Evolutionary conservation across 2,329 filamentous ascomycete genomes (phyloP), one percentile per base, ranked within the genome.

Genomic region (Helotiales sp.): DNA sequence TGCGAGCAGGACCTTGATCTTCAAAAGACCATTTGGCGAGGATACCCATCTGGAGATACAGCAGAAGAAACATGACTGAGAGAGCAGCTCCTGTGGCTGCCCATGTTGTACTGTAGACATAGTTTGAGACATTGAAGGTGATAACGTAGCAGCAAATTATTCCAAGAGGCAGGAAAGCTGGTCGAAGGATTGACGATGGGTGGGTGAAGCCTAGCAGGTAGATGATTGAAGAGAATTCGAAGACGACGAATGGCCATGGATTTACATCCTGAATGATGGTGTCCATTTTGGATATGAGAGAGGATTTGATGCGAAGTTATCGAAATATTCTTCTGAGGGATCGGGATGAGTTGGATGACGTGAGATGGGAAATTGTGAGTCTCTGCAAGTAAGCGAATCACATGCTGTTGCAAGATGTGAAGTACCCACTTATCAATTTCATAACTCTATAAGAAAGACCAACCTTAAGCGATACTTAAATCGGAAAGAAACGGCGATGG

Each of bases 11-110:
- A 12, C 54, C 54, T 34, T 42, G 40, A 24, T 36, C 29, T 12
- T 56, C 47, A 40, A 56, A 56, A 13, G 29, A 46, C 54, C 54
- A 56, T 30, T 33, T 24, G 22, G 34, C 27, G 8, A 56, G 47
- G 24, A 56, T 33, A 9, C 25, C 30, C 54, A 56, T 56, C 17
- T 44, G 22, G 27, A 56, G 30, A 46, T 24, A 27, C 42, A 42
- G 22, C 12, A 46, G 1, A 27, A n/a, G 17, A 36, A 56, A 56
- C 8, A 51, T 22, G 8, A 17, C 13, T 29, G 36, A 52, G 31
- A 44, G 13, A 25, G 15, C 22, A 27, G n/a, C 6, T 4, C 38
- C 22, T 4, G 40, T 17, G 13, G 46, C 47, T 5, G 40, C 40
- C 40, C 40, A 44, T 15, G 24, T 31, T 17, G 25, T 29, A 24